Base-by-base conservation (phyloP, 2,329 filamentous ascomycete species). In the Pseudogymnoascus sp. region DNA sequence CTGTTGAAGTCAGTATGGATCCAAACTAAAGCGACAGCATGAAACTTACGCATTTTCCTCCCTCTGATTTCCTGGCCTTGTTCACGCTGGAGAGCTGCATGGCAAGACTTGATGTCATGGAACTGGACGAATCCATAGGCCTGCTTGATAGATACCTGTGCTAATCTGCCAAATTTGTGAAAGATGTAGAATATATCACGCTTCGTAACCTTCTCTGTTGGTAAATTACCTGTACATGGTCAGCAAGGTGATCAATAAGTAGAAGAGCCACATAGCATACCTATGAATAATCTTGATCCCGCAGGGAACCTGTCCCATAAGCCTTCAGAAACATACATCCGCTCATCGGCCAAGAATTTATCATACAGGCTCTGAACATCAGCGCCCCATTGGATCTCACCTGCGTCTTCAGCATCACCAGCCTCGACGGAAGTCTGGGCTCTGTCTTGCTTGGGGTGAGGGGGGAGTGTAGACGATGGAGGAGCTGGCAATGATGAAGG, bases 101-200 rank as follows among this genome's bases (percentile, higher is more conserved):
- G 81, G 67, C 92, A 96, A 71, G 93, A 88, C 2, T 83, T 81
- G 3, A 87, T 78, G 31, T 91, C 88, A 68, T 96, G 83, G 68
- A 96, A 99, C 73, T 97, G 95, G 37, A 97, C 92, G 73, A 97
- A 99, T 1, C 95, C 95, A 75, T 96, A 97, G 1, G 93, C 93
- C 68, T 95, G 92, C 75, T 97, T 97, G 70, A 97, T 91, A 0
- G 92, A 96, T 65, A 97, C 95, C 74, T 99, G 95, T 1, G 93
- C 93, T 56, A 99, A 80, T 66, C 88, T 88, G 62, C 95, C 95
- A 73, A 91, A 93, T 64, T 82, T 84, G 72, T 92, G 87, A 73
- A 99, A 97, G 16, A 93, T 82, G 72, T 96, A 89, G 76, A 96
- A 97, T 7, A 97, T 86, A 75, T 97, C 93, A 68, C 89, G 86